Evolutionary conservation across 176 grass and related monocot species (phyloP).

Genomic region (Phyllostachys edulis): DNA sequence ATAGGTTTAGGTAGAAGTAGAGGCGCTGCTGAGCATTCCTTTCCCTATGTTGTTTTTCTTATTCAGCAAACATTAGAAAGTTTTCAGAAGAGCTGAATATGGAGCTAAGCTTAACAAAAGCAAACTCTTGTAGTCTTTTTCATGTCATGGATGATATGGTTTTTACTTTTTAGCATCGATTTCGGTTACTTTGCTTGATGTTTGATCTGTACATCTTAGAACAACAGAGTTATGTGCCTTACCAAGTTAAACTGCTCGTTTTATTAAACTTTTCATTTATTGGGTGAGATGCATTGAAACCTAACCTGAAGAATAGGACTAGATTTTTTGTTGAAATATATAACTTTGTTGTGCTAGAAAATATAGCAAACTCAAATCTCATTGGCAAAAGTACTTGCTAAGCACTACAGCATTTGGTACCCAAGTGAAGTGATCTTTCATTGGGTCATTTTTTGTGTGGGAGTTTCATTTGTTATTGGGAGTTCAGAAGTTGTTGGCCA

Average conservation of each 20-base stretch:
- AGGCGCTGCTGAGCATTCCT: background rate
- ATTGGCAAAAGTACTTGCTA: background rate
- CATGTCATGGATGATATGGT: background rate
- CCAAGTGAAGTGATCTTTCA: background rate
- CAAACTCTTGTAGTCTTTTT: background rate
- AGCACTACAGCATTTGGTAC: background rate
- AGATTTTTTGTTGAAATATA: background rate
- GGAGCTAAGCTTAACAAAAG: constrained; percentile 1
- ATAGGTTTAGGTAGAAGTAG: background rate
- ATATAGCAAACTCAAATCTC: background rate
- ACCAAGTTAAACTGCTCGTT: background rate
- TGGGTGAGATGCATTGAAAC: background rate
- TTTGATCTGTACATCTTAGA: constrained; percentile 6
- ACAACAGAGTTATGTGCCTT: background rate
- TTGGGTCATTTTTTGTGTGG: background rate
- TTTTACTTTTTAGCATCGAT: background rate
- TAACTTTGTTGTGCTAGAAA: background rate
- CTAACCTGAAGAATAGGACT: background rate
- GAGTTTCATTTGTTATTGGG: background rate
- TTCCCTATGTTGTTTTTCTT: constrained; percentile 13
- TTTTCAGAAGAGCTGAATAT: background rate
- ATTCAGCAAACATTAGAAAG: background rate
- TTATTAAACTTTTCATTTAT: background rate
- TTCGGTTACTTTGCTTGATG: background rate
- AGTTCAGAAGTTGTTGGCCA: constrained; percentile 17